Conservation (phyloP, 371 early-diverging fungal genomes). For the Caulochytrium protostelioides region DNA sequence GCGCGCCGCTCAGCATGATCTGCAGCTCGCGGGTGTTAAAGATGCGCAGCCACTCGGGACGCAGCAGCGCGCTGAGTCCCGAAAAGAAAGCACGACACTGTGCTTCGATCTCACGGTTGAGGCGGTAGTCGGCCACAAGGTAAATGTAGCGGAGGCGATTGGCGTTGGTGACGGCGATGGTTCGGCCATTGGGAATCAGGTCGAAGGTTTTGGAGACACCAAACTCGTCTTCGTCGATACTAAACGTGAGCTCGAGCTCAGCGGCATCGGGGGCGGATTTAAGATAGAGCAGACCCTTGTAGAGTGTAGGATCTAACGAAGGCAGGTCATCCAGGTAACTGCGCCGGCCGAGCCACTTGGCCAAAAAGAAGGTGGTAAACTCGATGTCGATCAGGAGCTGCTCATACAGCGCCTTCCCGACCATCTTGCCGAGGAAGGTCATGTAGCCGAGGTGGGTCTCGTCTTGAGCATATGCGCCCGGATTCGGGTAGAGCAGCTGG, state of each 20-base stretch:
- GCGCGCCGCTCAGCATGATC: conserved; percentile 63
- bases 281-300: conserved; percentile 52
- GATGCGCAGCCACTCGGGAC: conserved; percentile 18
- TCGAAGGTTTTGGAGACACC: conserved; percentile 38
- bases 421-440: conserved; percentile 69
- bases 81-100: conserved; percentile 19
- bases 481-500: conserved; percentile 58
- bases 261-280: conserved; percentile 35
- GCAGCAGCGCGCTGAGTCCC: conserved; percentile 17
- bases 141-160: conserved; percentile 39
- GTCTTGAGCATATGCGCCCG: conserved; percentile 29
- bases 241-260: too few relatives aligned
- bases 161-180: conserved; percentile 51
- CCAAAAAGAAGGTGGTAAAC: conserved; percentile 79
- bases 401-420: conserved; percentile 86
- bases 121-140: conserved; percentile 18
- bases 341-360: conserved; percentile 57
- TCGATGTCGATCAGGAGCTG: conserved; percentile 74
- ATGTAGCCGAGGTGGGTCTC: conserved; percentile 42
- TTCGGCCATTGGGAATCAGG: conserved; percentile 49
- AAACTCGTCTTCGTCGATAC: conserved; percentile 15
- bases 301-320: conserved; percentile 42
- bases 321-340: conserved; percentile 16
- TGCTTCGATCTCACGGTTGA: conserved; percentile 13
- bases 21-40: conserved; percentile 72